phyloP scores from a whole-genome alignment of 305 asterid species.

The Rubia peregrina region DNA sequence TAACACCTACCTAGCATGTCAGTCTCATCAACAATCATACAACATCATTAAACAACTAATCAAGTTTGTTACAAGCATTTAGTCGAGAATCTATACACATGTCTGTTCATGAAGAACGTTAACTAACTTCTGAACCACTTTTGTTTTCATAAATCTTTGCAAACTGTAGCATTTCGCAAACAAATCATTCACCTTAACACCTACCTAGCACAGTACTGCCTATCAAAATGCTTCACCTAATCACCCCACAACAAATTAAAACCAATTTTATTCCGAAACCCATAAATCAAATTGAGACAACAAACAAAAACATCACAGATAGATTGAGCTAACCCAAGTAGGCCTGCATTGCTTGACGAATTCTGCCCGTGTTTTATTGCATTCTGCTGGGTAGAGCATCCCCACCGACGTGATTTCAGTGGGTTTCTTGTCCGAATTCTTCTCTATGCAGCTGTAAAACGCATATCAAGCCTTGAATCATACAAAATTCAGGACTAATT shows the following conservation, averaged over 20 bases:
- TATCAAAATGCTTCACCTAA: conserved; percentile 92
- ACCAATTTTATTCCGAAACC: neutral
- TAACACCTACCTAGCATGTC: neutral
- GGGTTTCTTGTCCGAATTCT: conserved; percentile 60
- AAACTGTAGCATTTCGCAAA: neutral
- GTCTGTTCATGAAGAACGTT: too few species aligned
- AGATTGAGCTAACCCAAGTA: conserved; percentile 57
- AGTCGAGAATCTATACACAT: too few species aligned
- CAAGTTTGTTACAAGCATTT: too few species aligned
- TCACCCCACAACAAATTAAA: conserved; percentile 11
- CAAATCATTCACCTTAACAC: neutral
- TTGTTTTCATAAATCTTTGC: neutral
- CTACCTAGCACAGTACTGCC: conserved; percentile 71
- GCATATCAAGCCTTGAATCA: conserved; percentile 75
- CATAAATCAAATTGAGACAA: neutral
- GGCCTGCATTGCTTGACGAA: conserved; percentile 71
- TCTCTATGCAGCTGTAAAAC: conserved; percentile 74
- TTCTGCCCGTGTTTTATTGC: conserved; percentile 60
- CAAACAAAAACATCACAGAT: neutral
- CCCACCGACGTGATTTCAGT: conserved; percentile 84
- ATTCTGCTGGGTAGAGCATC: conserved; percentile 74
- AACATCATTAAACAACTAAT: neutral
- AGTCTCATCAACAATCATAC: neutral
- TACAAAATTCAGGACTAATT: conserved; percentile 7
- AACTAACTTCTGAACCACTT: too few species aligned